Base-by-base conservation (phyloP, 208 protist genomes). In the Leishmania tarentolae region DNA sequence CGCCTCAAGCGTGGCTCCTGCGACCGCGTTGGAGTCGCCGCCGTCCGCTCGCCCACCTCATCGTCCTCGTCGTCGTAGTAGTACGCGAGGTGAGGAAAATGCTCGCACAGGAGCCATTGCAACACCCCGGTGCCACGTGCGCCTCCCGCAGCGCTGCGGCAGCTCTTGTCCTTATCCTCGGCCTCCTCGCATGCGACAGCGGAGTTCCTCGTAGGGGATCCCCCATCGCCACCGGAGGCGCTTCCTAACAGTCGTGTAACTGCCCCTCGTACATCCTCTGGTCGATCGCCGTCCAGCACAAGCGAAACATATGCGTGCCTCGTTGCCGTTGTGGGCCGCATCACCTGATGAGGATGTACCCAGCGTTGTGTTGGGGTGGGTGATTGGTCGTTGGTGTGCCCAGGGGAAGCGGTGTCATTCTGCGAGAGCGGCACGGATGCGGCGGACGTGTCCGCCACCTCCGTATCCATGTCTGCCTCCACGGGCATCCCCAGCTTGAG, bases 401-500 rank as follows among this genome's bases (percentile, higher is more conserved):
- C 68, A 72, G 7, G 19, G 68, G 68, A 35, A 46, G 8, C 42
- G 15, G 24, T 50, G 31, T 40, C 75, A 44, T 53, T 75, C 68
- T 53, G 37, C 52, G 44, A 70, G 28, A 53, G 42, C 35, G 44
- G 76, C 52, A 42, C 21, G 11, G 53, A 46, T 40, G 5, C 31
- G 46, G 28, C 61, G 28, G 57, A 46, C 24, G 28, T 59, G 19
- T 42, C 53, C 46, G 2, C 52, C 7, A 35, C 37, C 17, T 19
- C 35, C 19, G 74, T 66, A n/a, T 78, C 77, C 5, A 21, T 72
- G 56, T 91, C 88, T 47, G 70, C 83, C 70, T 82, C 76, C 19
- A 97, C 91, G 0, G 89, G 40, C 9, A 82, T 78, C 40, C 91
- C 91, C 21, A 87, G 84, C 81, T 97, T 96, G 6, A 98, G 86